Evolutionary conservation across 352 stramenopile species (phyloP).

Genomic region (Pythium grandisporangium): DNA sequence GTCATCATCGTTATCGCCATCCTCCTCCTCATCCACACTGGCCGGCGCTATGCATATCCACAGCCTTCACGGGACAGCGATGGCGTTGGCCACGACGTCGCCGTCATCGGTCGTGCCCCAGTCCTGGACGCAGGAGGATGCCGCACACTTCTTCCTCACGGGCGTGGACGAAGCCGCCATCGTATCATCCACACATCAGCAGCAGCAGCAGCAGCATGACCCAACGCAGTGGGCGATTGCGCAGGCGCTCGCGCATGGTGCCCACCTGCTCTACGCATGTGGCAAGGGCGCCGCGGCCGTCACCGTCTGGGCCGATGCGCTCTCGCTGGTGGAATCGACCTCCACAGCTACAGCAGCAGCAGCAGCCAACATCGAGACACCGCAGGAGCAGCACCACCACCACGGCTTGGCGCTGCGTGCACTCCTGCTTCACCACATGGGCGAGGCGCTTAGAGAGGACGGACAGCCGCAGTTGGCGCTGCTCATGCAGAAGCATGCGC

Average conservation of each 20-base stretch:
- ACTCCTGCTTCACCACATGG: conserved; percentile 59
- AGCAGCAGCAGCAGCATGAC: too few relatives aligned
- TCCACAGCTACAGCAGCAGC: too few relatives aligned
- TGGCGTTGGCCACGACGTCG: not conserved
- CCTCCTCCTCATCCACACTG: not conserved
- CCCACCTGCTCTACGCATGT: conserved; percentile 44
- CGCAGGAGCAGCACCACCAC: not conserved
- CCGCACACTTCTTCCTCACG: conserved; percentile 66
- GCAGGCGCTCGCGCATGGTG: conserved; percentile 23
- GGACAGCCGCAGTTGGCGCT: conserved; percentile 21
- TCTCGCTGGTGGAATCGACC: conserved; percentile 22
- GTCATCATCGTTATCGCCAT: conserved; percentile 2
- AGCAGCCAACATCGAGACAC: conserved; percentile 1
- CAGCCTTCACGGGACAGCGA: not conserved
- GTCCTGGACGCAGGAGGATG: conserved; percentile 26
- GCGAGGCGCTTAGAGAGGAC: conserved; percentile 59
- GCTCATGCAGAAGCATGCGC: conserved; percentile 37
- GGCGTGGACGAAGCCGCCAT: conserved; percentile 42
- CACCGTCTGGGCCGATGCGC: conserved; percentile 23
- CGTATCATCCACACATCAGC: too few relatives aligned
- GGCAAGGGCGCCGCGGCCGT: conserved; percentile 21
- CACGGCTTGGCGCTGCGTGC: conserved; percentile 18
- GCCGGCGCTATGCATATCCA: not conserved
- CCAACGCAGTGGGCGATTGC: conserved; percentile 27
- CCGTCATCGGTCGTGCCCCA: not conserved